A percentile compares a stretch with the other conserved stretches of the same genome.
phyloP scores from a whole-genome alignment of 2,329 filamentous ascomycete genomes.

The Colletotrichum melonis region DNA sequence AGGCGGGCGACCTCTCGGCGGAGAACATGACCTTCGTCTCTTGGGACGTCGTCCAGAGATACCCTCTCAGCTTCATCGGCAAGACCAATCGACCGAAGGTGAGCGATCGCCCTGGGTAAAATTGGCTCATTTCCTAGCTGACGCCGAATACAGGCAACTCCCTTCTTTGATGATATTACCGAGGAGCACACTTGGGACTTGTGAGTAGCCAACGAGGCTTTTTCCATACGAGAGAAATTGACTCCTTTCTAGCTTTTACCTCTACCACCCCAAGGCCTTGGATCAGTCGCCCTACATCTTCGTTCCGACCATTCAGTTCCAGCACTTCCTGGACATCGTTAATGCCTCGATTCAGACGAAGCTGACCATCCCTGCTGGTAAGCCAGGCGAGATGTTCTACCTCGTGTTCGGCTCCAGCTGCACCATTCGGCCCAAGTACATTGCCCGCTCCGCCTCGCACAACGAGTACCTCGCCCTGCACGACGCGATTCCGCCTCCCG shows the following conservation, averaged over 20 bases:
- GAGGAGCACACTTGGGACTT: conserved; percentile 77
- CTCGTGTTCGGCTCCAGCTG: conserved; percentile 70
- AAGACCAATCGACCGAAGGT: conserved; percentile 62
- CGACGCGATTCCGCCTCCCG: conserved; percentile 9
- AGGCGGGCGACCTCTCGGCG: conserved; percentile 38
- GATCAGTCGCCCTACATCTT: conserved; percentile 70
- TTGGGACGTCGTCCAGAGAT: conserved; percentile 66
- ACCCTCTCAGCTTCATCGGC: conserved; percentile 69
- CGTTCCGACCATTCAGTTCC: conserved; percentile 74
- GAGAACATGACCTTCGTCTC: conserved; percentile 55
- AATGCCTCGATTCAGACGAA: conserved; percentile 66
- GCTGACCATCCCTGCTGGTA: conserved; percentile 68
- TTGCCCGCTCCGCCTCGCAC: conserved; percentile 62
- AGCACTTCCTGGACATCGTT: conserved; percentile 72
- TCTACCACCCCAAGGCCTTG: conserved; percentile 63
- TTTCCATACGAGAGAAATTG: not conserved
- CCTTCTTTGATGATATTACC: conserved; percentile 70
- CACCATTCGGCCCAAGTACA: conserved; percentile 74
- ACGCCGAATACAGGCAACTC: conserved; percentile 47
- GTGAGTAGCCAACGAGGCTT: conserved; percentile 61
- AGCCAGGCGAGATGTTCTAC: conserved; percentile 65
- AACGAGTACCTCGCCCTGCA: conserved; percentile 25
- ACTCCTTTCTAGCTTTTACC: conserved; percentile 68
- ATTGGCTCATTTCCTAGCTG: conserved; percentile 16
- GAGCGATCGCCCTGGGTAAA: conserved; percentile 36